phyloP scores from a whole-genome alignment of 345 rosid genomes.

The Pistacia integerrima region DNA sequence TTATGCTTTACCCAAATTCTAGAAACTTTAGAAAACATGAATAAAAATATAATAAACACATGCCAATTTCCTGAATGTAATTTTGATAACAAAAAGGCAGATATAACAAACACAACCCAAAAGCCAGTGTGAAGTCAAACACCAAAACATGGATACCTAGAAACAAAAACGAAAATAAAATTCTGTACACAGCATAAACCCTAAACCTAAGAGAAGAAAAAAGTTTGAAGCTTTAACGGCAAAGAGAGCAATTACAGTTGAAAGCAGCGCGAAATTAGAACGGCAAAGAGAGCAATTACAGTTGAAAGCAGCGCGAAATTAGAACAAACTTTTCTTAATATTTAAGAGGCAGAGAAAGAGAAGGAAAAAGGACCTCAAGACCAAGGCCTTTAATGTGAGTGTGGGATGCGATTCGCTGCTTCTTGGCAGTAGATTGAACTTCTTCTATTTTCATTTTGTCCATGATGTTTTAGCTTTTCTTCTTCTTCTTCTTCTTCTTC shows the following conservation, averaged over 20 bases:
- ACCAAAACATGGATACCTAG: background rate
- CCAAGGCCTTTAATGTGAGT: conserved; percentile 99
- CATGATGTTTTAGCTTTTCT: conserved; percentile 23
- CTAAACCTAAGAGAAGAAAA: conserved; percentile 21
- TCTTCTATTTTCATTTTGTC: conserved; percentile 88
- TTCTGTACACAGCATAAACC: conserved; percentile 16
- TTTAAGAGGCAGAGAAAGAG: background rate
- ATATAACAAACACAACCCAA: background rate
- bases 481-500: background rate
- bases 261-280: background rate
- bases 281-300: background rate
- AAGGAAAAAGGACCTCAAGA: conserved; percentile 62
- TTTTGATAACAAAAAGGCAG: background rate
- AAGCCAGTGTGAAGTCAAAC: background rate
- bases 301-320: background rate
- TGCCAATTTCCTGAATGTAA: too few relatives aligned
- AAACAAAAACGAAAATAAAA: too few relatives aligned
- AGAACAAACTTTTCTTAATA: background rate
- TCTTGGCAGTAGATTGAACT: conserved; percentile 94
- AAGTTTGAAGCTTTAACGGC: background rate
- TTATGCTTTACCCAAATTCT: background rate
- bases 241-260: background rate
- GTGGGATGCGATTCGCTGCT: conserved; percentile 94
- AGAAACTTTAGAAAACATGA: too few relatives aligned
- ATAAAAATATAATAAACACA: too few relatives aligned